A percentile compares a stretch with the other conserved stretches of the same genome.
Conservation (phyloP, 805 yeast species). For the Osmozyma mogii region DNA sequence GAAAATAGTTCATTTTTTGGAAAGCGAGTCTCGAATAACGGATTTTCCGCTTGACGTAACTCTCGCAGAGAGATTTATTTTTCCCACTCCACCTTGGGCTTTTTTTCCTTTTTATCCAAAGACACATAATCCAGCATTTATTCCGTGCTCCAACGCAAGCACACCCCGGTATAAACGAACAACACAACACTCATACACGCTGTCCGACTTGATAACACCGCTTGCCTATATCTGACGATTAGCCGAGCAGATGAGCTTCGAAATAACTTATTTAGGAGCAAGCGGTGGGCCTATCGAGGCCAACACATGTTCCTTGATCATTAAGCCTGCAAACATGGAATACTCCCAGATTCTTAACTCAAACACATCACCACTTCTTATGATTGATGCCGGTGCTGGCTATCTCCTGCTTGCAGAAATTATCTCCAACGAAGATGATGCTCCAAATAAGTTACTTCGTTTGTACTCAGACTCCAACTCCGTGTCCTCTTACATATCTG, state of each 20-base stretch:
- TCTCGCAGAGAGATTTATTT: no score
- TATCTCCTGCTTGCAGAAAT: conserved; percentile 44
- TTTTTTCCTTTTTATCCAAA: no score
- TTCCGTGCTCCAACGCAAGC: no score
- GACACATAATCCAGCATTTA: no score
- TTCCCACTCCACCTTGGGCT: no score
- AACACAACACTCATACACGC: no score
- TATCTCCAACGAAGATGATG: conserved; percentile 16
- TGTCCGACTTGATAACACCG: no score
- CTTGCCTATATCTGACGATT: no score
- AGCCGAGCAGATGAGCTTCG: conserved; percentile 34
- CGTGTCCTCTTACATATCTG: conserved; percentile 21
- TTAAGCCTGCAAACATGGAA: conserved; percentile 45
- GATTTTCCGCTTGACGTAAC: no score
- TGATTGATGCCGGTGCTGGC: conserved; percentile 80
- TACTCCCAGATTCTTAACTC: conserved; percentile 29
- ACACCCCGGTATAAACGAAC: no score
- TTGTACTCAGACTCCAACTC: conserved; percentile 25
- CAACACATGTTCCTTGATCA: conserved; percentile 56
- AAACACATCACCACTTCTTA: conserved; percentile 22
- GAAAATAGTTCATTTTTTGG: no score
- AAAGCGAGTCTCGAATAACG: no score
- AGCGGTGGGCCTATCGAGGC: conserved; percentile 83
- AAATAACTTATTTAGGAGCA: conserved; percentile 63
- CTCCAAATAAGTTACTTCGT: conserved; percentile 11